Conservation (phyloP, 2,329 filamentous ascomycete species). For the Tolypocladium endophyticum region DNA sequence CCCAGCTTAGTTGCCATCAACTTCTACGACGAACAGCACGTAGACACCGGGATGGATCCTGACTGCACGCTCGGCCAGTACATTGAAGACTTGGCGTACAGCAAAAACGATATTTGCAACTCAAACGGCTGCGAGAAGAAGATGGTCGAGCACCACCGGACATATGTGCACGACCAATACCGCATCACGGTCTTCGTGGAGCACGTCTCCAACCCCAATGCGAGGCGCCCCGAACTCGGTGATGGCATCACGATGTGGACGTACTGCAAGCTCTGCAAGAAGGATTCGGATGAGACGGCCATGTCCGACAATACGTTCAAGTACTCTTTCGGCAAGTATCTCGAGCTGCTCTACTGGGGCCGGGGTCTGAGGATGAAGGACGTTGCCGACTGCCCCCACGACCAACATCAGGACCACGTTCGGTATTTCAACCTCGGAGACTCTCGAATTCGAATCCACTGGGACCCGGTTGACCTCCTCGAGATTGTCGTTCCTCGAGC, state of each 20-base stretch:
- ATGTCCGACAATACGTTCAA: conserved; percentile 97
- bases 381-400: conserved; percentile 68
- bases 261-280: conserved; percentile 82
- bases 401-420: conserved; percentile 85
- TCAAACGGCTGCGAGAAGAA: conserved; percentile 78
- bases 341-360: conserved; percentile 97
- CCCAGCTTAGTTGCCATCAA: conserved; percentile 83
- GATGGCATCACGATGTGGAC: conserved; percentile 93
- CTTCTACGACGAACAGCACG: conserved; percentile 90
- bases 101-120: conserved; percentile 66
- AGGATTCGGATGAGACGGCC: conserved; percentile 76
- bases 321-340: conserved; percentile 95
- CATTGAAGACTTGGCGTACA: conserved; percentile 77
- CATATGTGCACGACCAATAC: conserved; percentile 93
- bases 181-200: conserved; percentile 88
- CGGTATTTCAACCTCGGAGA: conserved; percentile 87
- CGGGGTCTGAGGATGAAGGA: conserved; percentile 65
- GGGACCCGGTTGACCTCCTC: conserved; percentile 82
- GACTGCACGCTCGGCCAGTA: conserved; percentile 94
- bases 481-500: conserved; percentile 89
- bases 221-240: conserved; percentile 29
- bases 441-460: conserved; percentile 78
- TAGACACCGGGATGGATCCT: conserved; percentile 58
- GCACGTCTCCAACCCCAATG: conserved; percentile 31
- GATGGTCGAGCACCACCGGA: conserved; percentile 88